Evolutionary conservation across 768 basidiomycete genomes (phyloP).

Genomic region (Leccinum disarticulatum): DNA sequence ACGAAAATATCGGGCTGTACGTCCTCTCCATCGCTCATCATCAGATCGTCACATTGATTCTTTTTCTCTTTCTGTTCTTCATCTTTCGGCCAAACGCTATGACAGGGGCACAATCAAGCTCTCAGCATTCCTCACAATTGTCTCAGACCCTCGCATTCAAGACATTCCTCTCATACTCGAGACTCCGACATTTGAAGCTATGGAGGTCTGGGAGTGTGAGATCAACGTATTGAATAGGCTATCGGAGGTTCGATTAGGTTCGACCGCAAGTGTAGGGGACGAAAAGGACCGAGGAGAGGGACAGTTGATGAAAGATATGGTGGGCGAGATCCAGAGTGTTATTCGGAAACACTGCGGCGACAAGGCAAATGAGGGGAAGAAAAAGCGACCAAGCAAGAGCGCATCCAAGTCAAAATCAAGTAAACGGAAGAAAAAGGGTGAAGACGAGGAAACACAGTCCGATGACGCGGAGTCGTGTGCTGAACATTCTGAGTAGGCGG

Average conservation of each 20-base stretch:
- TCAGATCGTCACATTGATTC: not conserved
- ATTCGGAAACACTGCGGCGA: conserved; percentile 13
- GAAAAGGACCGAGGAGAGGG: not conserved
- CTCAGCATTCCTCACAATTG: conserved; percentile 58
- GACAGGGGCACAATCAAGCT: conserved; percentile 68
- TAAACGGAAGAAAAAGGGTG: conserved; percentile 6
- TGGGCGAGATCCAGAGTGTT: conserved; percentile 11
- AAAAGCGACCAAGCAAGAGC: not conserved
- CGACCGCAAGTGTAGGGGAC: not conserved
- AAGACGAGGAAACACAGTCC: conserved; percentile 11
- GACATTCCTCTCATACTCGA: conserved; percentile 80
- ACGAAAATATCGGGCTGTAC: conserved; percentile 83
- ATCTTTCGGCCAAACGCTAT: not conserved
- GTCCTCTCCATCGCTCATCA: conserved; percentile 31
- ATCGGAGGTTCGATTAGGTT: conserved; percentile 18
- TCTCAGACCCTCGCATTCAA: conserved; percentile 66
- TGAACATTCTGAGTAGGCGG: not conserved
- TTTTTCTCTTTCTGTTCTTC: not conserved
- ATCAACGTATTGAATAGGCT: conserved; percentile 58
- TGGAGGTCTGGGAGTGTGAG: conserved; percentile 72
- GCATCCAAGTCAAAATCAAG: conserved; percentile 5
- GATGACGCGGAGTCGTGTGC: conserved; percentile 7
- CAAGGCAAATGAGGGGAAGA: conserved; percentile 9
- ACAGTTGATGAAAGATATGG: conserved; percentile 10
- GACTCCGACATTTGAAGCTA: conserved; percentile 69